Conservation (phyloP, 805 yeast species). For the Candida golubevii region DNA sequence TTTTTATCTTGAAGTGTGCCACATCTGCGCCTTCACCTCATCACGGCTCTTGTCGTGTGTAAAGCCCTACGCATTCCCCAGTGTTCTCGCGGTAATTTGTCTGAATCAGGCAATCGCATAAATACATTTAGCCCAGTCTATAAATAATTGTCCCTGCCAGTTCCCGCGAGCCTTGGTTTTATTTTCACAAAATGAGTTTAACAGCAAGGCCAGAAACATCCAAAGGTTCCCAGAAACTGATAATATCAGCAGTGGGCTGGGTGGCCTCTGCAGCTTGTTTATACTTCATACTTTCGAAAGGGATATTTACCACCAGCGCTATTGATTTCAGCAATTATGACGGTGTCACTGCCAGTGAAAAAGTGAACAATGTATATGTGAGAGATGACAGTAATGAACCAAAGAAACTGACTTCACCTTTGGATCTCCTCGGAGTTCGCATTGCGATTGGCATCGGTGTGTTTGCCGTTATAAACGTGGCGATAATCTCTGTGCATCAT, state of each 20-base stretch:
- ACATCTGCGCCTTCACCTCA: too few species aligned
- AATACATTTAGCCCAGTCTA: not conserved
- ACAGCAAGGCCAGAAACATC: not conserved
- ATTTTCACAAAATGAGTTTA: too few species aligned
- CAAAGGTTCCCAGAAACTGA: not conserved
- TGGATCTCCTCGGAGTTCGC: slow-evolving; percentile 22
- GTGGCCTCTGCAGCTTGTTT: not conserved
- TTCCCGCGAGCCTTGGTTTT: too few species aligned
- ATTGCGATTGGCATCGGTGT: slow-evolving; percentile 33
- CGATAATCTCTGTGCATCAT: slow-evolving; percentile 38
- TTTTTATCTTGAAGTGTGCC: too few species aligned
- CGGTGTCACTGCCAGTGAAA: not conserved
- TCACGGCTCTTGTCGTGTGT: too few species aligned
- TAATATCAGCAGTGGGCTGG: not conserved
- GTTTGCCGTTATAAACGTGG: slow-evolving; percentile 30
- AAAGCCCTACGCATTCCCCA: not conserved
- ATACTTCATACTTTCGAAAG: not conserved
- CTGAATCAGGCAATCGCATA: slow-evolving; percentile 5
- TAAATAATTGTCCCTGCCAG: too few species aligned
- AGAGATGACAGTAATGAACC: slow-evolving; percentile 8
- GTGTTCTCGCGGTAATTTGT: not conserved
- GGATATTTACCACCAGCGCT: too few species aligned
- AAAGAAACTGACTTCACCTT: slow-evolving; percentile 4
- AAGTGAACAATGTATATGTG: not conserved
- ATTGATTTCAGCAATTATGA: too few species aligned